phyloP scores from a whole-genome alignment of 2,329 filamentous ascomycete genomes.

The Aspergillus bombycis region DNA sequence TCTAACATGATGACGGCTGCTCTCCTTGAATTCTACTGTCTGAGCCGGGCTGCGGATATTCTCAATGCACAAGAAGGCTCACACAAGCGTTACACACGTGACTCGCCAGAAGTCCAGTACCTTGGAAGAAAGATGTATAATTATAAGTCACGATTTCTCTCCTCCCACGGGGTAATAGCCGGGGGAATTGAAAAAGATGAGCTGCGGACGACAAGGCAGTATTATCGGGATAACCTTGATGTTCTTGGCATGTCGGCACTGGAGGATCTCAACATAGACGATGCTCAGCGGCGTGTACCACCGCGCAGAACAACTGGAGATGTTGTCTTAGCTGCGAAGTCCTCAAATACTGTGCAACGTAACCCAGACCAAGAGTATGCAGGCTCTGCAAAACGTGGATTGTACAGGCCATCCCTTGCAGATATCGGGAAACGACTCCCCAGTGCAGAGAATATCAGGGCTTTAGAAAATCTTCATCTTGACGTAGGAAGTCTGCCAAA shows the following conservation, averaged over 20 bases:
- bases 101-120: conserved; percentile 46
- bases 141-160: conserved; percentile 47
- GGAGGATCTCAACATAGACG: conserved; percentile 37
- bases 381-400: conserved; percentile 16
- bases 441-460: conserved; percentile 20
- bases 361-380: conserved; percentile 19
- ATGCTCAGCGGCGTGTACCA: conserved; percentile 19
- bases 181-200: conserved; percentile 44
- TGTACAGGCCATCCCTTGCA: conserved; percentile 15
- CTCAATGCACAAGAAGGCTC: conserved; percentile 45
- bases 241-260: conserved; percentile 42
- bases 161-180: conserved; percentile 45
- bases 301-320: conserved; percentile 27
- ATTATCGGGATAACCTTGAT: conserved; percentile 49
- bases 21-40: conserved; percentile 50
- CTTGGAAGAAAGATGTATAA: conserved; percentile 47
- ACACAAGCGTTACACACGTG: conserved; percentile 38
- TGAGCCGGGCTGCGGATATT: conserved; percentile 47
- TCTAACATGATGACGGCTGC: conserved; percentile 48
- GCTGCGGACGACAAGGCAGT: conserved; percentile 38
- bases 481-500: conserved; percentile 27
- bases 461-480: conserved; percentile 28
- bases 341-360: conserved; percentile 18
- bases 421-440: conserved; percentile 24
- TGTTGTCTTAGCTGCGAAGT: conserved; percentile 26